These are phyloP conservation scores for Hymenotorrendiella dingleyae DNA, from an alignment of 2,329 filamentous ascomycete species.

Conservation along the genomic window DNA sequence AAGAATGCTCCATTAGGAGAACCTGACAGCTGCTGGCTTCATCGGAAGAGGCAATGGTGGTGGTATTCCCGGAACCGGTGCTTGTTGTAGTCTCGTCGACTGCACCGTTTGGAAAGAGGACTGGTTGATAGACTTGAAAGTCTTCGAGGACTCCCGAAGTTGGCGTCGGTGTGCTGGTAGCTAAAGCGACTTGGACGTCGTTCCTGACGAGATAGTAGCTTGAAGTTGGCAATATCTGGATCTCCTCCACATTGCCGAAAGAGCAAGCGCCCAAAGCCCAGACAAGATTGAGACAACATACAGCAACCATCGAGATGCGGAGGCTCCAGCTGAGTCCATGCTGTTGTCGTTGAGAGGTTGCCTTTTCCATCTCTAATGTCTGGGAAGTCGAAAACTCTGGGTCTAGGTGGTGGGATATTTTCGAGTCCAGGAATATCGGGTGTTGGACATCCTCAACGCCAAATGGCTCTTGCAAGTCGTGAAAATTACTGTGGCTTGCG, in stretches of 20 bases:
- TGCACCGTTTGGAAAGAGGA: constrained; percentile 45
- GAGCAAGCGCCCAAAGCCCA: constrained; percentile 9
- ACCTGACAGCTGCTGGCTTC: constrained; percentile 40
- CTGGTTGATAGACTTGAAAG: constrained; percentile 64
- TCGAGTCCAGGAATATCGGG: too few relatives aligned
- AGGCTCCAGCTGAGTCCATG: neutral
- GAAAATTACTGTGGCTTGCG: neutral
- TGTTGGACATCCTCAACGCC: too few relatives aligned
- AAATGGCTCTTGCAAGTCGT: too few relatives aligned
- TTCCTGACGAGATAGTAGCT: constrained; percentile 19
- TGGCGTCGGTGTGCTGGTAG: too few relatives aligned
- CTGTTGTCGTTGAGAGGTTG: neutral
- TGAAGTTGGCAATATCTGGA: neutral
- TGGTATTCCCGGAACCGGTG: constrained; percentile 23
- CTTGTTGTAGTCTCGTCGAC: constrained; percentile 32
- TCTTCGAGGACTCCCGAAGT: constrained; percentile 45
- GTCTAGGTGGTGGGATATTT: too few relatives aligned
- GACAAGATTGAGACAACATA: constrained; percentile 2
- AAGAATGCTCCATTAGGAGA: constrained; percentile 64
- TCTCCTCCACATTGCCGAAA: neutral
- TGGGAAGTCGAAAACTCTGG: neutral
- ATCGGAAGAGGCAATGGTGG: constrained; percentile 19
- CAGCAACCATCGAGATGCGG: neutral
- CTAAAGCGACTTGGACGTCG: constrained; percentile 16
- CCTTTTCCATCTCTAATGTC: neutral